These are phyloP conservation scores for Oryza longistaminata DNA, from an alignment of 176 grass and related monocot genomes.

Conservation along the genomic window DNA sequence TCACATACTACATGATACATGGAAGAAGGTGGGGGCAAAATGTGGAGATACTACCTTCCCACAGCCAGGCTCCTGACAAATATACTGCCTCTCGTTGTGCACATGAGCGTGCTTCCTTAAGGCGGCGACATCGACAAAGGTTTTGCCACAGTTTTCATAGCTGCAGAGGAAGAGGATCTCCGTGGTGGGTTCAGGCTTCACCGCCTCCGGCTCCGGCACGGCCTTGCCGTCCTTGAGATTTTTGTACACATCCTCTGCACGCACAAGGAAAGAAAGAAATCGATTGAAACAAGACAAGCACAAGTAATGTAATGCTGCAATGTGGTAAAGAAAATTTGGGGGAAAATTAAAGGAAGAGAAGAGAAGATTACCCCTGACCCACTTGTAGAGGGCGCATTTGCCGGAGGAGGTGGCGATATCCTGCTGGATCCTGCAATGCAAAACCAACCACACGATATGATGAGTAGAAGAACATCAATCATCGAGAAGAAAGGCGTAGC, in stretches of 20 bases:
- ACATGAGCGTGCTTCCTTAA: constrained; percentile 71
- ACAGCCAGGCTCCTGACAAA: constrained; percentile 70
- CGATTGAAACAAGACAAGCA: not conserved
- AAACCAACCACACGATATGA: not conserved
- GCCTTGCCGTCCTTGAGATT: constrained; percentile 42
- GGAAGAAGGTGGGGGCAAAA: not conserved
- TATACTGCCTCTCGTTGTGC: constrained; percentile 68
- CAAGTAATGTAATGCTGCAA: not conserved
- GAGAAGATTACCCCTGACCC: constrained; percentile 73
- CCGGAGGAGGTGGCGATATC: constrained; percentile 53
- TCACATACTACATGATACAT: not conserved
- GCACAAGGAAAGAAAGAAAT: not conserved
- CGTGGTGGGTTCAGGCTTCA: constrained; percentile 59
- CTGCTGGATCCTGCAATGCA: constrained; percentile 66
- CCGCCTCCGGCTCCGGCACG: constrained; percentile 34
- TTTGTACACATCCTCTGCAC: constrained; percentile 57
- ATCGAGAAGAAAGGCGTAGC: no score
- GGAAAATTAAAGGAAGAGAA: not conserved
- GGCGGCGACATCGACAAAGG: constrained; percentile 63
- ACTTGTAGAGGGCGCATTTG: constrained; percentile 74
- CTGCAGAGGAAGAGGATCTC: constrained; percentile 90
- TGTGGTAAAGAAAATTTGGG: not conserved
- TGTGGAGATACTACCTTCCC: constrained; percentile 58
- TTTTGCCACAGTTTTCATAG: constrained; percentile 72
- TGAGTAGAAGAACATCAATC: no score